Conservation (phyloP, 2,329 filamentous ascomycete genomes). For the Sclerotinia subarctica region DNA sequence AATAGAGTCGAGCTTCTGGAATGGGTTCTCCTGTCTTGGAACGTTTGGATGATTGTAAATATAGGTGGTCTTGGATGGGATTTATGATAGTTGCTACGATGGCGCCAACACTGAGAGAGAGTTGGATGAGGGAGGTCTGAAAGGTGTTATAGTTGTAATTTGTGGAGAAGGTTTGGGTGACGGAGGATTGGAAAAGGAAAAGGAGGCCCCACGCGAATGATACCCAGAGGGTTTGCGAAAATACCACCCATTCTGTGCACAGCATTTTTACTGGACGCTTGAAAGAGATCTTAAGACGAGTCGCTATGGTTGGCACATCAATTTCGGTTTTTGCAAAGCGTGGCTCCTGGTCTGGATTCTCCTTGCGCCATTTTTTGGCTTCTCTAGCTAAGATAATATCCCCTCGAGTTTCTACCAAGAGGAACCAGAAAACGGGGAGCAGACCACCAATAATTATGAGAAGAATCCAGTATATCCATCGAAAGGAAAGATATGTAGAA, state of each 20-base stretch:
- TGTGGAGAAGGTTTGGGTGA: conserved; percentile 60
- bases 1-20: conserved; percentile 76
- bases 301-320: conserved; percentile 15
- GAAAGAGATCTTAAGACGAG: conserved; percentile 12
- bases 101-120: conserved; percentile 20
- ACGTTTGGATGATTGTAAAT: conserved; percentile 15
- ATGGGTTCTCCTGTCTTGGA: conserved; percentile 19
- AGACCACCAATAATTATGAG: conserved; percentile 44
- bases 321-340: conserved; percentile 13
- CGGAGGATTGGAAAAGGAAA: conserved; percentile 30
- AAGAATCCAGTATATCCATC: conserved; percentile 37
- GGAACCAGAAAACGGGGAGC: conserved; percentile 42
- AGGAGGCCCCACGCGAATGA: conserved; percentile 22
- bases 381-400: conserved; percentile 40
- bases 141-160: conserved; percentile 59
- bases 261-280: conserved; percentile 44
- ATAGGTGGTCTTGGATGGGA: conserved; percentile 21
- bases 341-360: conserved; percentile 17
- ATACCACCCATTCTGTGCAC: conserved; percentile 56
- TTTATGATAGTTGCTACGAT: conserved; percentile 21
- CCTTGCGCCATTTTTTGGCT: conserved; percentile 23
- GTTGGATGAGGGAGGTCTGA: conserved; percentile 41
- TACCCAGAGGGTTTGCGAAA: conserved; percentile 65
- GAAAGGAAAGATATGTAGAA: conserved; percentile 30
- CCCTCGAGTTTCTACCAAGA: conserved; percentile 46